Evolutionary conservation across 2,329 filamentous ascomycete species (phyloP).

Genomic region (Penicillium sp.): DNA sequence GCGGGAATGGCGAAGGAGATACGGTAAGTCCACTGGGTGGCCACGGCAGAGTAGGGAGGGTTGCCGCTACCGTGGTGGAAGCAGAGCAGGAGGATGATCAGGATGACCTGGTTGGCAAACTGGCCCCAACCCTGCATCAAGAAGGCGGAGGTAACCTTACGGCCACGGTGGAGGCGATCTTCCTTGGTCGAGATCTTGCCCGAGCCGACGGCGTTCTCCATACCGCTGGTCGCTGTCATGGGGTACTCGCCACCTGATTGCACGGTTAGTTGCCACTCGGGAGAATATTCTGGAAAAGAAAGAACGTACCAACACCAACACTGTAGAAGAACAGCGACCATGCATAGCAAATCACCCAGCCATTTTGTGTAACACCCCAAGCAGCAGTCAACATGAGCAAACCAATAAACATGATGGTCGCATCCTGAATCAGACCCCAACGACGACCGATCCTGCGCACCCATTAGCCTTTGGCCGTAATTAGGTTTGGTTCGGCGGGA

Average conservation of each 20-base stretch:
- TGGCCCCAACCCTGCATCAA: slow-evolving; percentile 99
- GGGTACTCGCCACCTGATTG: slow-evolving; percentile 82
- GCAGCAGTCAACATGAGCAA: slow-evolving; percentile 86
- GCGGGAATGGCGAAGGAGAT: slow-evolving; percentile 90
- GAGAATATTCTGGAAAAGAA: background rate
- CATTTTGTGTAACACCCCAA: slow-evolving; percentile 82
- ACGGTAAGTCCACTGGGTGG: slow-evolving; percentile 87
- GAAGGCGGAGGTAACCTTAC: slow-evolving; percentile 93
- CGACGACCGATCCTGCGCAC: slow-evolving; percentile 73
- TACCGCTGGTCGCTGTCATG: slow-evolving; percentile 92
- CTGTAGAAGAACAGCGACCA: slow-evolving; percentile 93
- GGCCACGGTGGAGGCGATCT: slow-evolving; percentile 90
- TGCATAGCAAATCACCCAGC: slow-evolving; percentile 96
- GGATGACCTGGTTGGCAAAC: slow-evolving; percentile 84
- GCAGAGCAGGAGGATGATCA: slow-evolving; percentile 82
- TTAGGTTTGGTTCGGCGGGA: background rate
- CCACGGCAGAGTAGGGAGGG: slow-evolving; percentile 72
- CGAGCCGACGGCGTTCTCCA: slow-evolving; percentile 84
- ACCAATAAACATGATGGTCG: slow-evolving; percentile 89
- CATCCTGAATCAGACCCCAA: slow-evolving; percentile 95
- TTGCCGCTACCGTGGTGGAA: slow-evolving; percentile 78
- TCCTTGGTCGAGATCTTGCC: slow-evolving; percentile 87
- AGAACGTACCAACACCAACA: slow-evolving; percentile 50
- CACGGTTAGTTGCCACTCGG: background rate
- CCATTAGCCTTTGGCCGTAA: background rate